A percentile compares a stretch with the other conserved stretches of the same genome.
Evolutionary conservation across 2,329 filamentous ascomycete species (phyloP).

Genomic region (Diplodia seriata): DNA sequence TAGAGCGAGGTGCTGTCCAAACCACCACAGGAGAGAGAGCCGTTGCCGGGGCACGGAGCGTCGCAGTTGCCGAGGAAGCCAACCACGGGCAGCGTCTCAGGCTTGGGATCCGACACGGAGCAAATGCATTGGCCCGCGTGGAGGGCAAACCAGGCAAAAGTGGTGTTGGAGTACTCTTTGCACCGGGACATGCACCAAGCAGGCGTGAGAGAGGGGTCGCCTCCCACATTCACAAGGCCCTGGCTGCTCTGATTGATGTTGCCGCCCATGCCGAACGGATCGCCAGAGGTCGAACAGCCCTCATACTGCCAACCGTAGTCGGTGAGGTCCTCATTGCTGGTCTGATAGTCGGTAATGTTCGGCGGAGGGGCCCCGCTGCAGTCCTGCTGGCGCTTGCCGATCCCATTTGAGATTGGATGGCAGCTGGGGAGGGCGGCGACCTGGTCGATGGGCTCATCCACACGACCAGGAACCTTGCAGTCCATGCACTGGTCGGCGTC

Average conservation of each 20-base stretch:
- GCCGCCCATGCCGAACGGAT: conserved; percentile 36
- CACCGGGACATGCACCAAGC: conserved; percentile 64
- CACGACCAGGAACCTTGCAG: conserved; percentile 56
- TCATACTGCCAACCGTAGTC: conserved; percentile 62
- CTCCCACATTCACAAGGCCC: neutral
- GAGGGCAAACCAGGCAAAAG: neutral
- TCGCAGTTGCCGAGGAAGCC: conserved; percentile 11
- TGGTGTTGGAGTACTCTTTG: neutral
- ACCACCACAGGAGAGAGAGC: neutral
- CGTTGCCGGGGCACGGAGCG: neutral
- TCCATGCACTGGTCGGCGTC: conserved; percentile 56
- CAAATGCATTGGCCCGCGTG: neutral
- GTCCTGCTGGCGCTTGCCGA: conserved; percentile 48
- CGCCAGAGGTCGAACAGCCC: conserved; percentile 64
- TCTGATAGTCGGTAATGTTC: neutral
- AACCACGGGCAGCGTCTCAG: neutral
- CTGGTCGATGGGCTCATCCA: conserved; percentile 52
- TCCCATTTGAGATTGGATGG: conserved; percentile 53
- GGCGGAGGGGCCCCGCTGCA: conserved; percentile 31
- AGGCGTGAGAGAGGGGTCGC: conserved; percentile 58
- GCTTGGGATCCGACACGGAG: neutral
- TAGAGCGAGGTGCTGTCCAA: neutral
- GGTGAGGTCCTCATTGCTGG: conserved; percentile 49
- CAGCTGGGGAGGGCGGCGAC: conserved; percentile 63
- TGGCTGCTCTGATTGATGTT: conserved; percentile 20